Evolutionary conservation across 352 stramenopile species (phyloP), one percentile per base, ranked within the genome.

Genomic region (Phytophthora syringae): DNA sequence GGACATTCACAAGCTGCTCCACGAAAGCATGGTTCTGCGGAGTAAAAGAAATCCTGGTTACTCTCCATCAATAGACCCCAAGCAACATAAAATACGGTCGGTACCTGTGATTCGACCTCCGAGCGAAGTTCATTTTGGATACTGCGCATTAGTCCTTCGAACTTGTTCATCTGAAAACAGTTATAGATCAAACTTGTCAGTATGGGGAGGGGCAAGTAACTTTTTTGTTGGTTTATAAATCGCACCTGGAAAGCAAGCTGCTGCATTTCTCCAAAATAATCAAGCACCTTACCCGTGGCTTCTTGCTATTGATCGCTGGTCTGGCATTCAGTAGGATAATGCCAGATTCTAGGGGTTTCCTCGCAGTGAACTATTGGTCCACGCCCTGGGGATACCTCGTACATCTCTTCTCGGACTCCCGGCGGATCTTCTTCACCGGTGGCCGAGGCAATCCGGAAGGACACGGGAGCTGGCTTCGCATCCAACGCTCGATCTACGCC

Each of bases 111-210:
- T 44, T 73, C 43, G 9, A 66, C 45, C 28, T 91, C 76, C 25
- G 64, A 71, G 7, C 79, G 75, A 7, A 86, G 48, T 7, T 84
- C 74, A 53, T 87, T 83, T 51, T 92, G 82, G 42, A 89, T 77
- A 36, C 72, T 74, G 28, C 82, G 82, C 80, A 92, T 87, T 34
- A 92, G 61, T 37, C 83, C 79, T 43, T 92, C 80, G 15, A 92
- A 60, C 15, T 79, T 70, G 42, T 61, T 84, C 49, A 88, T 83
- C 81, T 89, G 53, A 49, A 45, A 42, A 40, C 11, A 40, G 34
- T 13, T 36, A 15, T 36, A 36, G 30, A 36, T 36, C 34, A 20
- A 42, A 7, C 3, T n/a, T 20, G 34, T 20, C 34, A 42, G 13
- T 20, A 7, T 42, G 34, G 11, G 34, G 20, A 21, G n/a, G n/a